These are phyloP conservation scores for Phalaenopsis hybrid DNA, from an alignment of 116 monocot genomes.

Conservation along the genomic window DNA sequence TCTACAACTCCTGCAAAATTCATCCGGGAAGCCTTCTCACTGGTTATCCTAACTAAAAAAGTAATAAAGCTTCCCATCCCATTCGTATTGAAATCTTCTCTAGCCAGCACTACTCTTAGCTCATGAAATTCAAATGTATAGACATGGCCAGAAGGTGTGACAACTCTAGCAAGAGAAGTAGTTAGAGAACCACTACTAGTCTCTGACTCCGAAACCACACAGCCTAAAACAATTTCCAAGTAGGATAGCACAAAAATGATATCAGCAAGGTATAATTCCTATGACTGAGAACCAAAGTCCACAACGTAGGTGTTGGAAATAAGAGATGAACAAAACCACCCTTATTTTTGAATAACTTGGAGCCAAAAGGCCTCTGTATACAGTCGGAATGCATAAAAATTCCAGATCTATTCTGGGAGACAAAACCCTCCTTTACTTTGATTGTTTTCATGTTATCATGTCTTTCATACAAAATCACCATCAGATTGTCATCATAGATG, in stretches of 20 bases:
- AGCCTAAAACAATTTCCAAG: constrained; percentile 83
- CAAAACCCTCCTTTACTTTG: constrained; percentile 35
- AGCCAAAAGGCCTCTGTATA: constrained; percentile 78
- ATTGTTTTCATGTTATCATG: constrained; percentile 80
- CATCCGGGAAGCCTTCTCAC: constrained; percentile 86
- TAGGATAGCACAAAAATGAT: constrained; percentile 82
- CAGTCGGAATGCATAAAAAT: constrained; percentile 89
- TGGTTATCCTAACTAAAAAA: constrained; percentile 82
- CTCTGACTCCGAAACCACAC: constrained; percentile 83
- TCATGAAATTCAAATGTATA: constrained; percentile 95
- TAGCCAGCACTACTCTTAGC: constrained; percentile 73
- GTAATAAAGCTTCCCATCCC: constrained; percentile 68
- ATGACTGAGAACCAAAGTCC: constrained; percentile 86
- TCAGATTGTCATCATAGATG: constrained; percentile 56
- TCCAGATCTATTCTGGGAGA: constrained; percentile 78
- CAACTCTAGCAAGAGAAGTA: constrained; percentile 78
- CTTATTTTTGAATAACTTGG: constrained; percentile 55
- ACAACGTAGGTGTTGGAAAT: constrained; percentile 80
- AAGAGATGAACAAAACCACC: constrained; percentile 79
- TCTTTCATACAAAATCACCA: constrained; percentile 78
- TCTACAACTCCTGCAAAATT: constrained; percentile 49
- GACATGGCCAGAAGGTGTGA: constrained; percentile 74
- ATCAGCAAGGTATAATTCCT: constrained; percentile 79
- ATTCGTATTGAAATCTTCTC: constrained; percentile 81
- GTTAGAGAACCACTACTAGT: constrained; percentile 97